phyloP scores from a whole-genome alignment of 495 filamentous ascomycete species.

The Neurospora sp. region DNA sequence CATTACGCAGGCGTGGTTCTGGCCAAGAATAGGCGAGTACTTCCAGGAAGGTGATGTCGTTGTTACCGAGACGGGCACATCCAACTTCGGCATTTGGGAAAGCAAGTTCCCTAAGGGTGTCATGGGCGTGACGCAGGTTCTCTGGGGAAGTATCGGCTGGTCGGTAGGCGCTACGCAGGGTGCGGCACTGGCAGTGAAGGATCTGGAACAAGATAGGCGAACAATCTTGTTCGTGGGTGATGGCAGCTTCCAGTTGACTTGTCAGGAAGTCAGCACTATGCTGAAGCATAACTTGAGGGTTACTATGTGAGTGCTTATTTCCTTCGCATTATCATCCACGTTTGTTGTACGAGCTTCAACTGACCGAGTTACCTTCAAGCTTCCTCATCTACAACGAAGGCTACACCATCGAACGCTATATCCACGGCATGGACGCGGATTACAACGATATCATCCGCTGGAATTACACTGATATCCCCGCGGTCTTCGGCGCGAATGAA shows the following conservation, averaged over 20 bases:
- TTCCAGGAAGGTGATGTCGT: constrained; percentile 66
- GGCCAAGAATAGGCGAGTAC: constrained; percentile 73
- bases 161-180: constrained; percentile 71
- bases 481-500: constrained; percentile 53
- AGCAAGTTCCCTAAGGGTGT: constrained; percentile 69
- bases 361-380: constrained; percentile 22
- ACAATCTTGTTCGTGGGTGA: constrained; percentile 84
- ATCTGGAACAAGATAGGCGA: constrained; percentile 41
- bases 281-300: constrained; percentile 65
- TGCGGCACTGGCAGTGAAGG: constrained; percentile 60
- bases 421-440: constrained; percentile 61
- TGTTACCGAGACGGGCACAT: constrained; percentile 81
- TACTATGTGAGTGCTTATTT: constrained; percentile 51
- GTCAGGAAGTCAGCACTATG: constrained; percentile 82
- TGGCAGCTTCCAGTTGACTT: constrained; percentile 75
- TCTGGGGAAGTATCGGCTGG: constrained; percentile 86
- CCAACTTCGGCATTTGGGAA: constrained; percentile 86
- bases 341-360: not conserved
- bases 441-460: constrained; percentile 78
- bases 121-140: constrained; percentile 68
- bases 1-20: constrained; percentile 81
- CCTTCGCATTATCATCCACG: no score
- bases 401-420: constrained; percentile 65
- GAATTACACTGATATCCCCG: constrained; percentile 58
- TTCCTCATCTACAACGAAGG: constrained; percentile 72